phyloP scores from a whole-genome alignment of 129 eudicot genomes.

The Flaveria trinervia region DNA sequence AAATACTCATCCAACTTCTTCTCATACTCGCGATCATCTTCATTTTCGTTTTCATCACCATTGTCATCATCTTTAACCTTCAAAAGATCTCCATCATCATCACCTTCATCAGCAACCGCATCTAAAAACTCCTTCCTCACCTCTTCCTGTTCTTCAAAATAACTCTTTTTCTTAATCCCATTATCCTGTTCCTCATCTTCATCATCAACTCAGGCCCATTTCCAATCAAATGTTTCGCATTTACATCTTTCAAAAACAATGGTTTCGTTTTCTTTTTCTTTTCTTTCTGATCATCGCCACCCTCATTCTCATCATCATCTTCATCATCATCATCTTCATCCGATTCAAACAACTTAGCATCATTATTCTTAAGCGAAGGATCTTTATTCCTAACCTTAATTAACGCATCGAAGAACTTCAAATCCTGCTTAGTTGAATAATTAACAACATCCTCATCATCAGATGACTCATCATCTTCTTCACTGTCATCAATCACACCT shows the following conservation, averaged over 20 bases:
- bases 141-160: constrained; percentile 67
- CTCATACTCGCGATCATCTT: constrained; percentile 43
- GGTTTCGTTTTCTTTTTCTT: constrained; percentile 52
- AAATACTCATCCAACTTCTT: constrained; percentile 80
- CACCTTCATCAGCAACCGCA: constrained; percentile 45
- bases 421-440: constrained; percentile 46
- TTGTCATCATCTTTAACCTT: constrained; percentile 41
- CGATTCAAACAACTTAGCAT: constrained; percentile 55
- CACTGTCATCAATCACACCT: constrained; percentile 53
- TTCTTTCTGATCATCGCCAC: neutral
- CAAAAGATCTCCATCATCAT: constrained; percentile 53
- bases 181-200: constrained; percentile 43
- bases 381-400: constrained; percentile 63
- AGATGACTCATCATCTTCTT: constrained; percentile 36
- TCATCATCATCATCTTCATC: constrained; percentile 48
- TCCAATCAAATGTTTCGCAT: constrained; percentile 63
- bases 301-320: constrained; percentile 22
- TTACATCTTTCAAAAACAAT: constrained; percentile 74
- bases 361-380: constrained; percentile 51
- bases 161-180: constrained; percentile 46
- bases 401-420: constrained; percentile 52
- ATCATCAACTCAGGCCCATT: constrained; percentile 62
- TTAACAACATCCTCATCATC: constrained; percentile 32
- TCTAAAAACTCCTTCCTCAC: constrained; percentile 53
- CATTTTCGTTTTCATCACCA: constrained; percentile 41